Base-by-base conservation (phyloP, 306 rosid species). In the Cicer bijugum region DNA sequence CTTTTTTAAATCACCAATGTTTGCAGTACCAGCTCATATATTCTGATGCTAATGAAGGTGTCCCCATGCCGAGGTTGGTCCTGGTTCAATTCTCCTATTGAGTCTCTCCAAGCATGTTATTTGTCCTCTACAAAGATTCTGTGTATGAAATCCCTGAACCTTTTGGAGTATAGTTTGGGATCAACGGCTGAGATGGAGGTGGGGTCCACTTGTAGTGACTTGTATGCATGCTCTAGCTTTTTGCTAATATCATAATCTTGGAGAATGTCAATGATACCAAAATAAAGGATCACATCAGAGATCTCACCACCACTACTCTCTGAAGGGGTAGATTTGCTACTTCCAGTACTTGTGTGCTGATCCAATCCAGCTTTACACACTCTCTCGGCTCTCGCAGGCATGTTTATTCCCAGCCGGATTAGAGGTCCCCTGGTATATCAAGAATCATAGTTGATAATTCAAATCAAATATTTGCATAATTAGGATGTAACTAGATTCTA, bases 201-300 rank as follows among this genome's bases (percentile, higher is more conserved):
- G 82, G 89, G 79, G 64, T 86, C 89, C 78, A 71, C 85, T 78
- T 86, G 89, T 33, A 86, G 70, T 19, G 89, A 86, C 80, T 86
- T 86, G 85, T 86, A 86, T 61, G 89, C 89, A 86, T 83, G 87
- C 78, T 86, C 89, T 53, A 86, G 85, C 87, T 78, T 83, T 86
- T 86, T 86, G 80, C 80, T 83, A 67, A 83, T 86, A 78, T 86
- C 86, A 55, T 85, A 85, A 19, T 80, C 86, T 85, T 85, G 89
- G 75, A 86, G 87, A 83, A 86, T 86, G 85, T 86, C 89, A 86
- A 86, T 86, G 81, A 86, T 83, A 67, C 89, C 87, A 71, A 86
- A 86, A 82, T 80, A 80, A 67, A 86, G 87, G 71, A 86, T 86
- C 46, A 83, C 87, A 65, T 86, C 89, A 68, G 79, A 74, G 74